Conservation (phyloP, 2,329 filamentous ascomycete genomes). For the Ceratocystis lukuohia region DNA sequence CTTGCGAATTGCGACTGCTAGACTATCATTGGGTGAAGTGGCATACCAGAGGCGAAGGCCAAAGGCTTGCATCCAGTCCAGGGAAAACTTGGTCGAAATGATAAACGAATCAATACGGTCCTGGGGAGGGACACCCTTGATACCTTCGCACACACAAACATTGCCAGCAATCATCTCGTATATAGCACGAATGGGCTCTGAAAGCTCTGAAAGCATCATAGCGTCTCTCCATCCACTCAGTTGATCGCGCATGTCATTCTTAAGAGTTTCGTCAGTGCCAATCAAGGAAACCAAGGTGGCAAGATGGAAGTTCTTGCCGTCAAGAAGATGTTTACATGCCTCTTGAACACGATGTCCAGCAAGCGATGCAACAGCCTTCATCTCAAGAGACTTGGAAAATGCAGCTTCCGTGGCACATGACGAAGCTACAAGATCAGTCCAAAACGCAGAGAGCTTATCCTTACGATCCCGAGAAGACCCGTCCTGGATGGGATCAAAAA, state of each 20-base stretch:
- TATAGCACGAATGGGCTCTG: constrained; percentile 66
- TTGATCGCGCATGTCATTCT: constrained; percentile 64
- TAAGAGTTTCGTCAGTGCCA: constrained; percentile 54
- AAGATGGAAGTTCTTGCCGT: constrained; percentile 67
- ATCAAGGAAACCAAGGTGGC: constrained; percentile 74
- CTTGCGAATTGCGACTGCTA: constrained; percentile 57
- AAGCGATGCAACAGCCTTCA: constrained; percentile 70
- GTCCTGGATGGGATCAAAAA: constrained; percentile 57
- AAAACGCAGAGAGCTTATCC: constrained; percentile 53
- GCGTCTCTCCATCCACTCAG: constrained; percentile 72
- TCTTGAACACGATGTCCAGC: constrained; percentile 67
- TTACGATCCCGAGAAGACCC: constrained; percentile 32
- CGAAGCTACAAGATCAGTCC: constrained; percentile 52
- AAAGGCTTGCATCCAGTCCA: constrained; percentile 91
- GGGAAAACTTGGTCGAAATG: constrained; percentile 67
- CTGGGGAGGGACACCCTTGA: constrained; percentile 57
- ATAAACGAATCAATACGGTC: constrained; percentile 68
- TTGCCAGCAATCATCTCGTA: constrained; percentile 87
- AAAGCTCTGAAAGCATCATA: constrained; percentile 77
- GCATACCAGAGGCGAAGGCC: constrained; percentile 85
- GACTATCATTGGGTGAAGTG: constrained; percentile 50
- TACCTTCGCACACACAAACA: constrained; percentile 68
- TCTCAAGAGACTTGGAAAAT: constrained; percentile 53
- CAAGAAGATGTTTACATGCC: constrained; percentile 66
- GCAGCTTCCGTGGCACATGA: constrained; percentile 41